phyloP scores from a whole-genome alignment of 345 rosid genomes.

The Kandelia obovata region DNA sequence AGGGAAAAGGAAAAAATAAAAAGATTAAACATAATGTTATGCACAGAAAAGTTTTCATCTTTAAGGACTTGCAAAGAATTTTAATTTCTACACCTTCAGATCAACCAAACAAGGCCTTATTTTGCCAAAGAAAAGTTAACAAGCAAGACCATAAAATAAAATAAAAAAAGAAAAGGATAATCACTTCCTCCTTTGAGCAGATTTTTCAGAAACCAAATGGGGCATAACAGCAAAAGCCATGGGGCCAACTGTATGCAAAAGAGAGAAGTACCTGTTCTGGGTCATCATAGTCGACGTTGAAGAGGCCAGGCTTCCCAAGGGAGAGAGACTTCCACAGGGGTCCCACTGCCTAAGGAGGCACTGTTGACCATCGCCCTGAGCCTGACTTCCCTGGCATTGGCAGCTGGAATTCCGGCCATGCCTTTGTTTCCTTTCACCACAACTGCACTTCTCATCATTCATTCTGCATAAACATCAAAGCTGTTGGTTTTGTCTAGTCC shows the following conservation, averaged over 20 bases:
- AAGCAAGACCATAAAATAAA: no score
- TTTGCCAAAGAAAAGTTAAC: no score
- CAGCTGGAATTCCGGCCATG: slow-evolving; percentile 41
- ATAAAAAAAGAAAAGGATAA: no score
- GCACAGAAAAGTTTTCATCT: no score
- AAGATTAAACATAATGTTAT: no score
- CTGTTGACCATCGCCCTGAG: slow-evolving; percentile 68
- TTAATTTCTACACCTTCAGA: no score
- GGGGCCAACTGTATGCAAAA: not conserved
- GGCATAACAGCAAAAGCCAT: not conserved
- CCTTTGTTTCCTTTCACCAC: slow-evolving; percentile 18
- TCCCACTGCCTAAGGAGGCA: slow-evolving; percentile 43
- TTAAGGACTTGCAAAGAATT: no score
- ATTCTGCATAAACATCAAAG: no score
- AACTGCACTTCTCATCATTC: slow-evolving; percentile 19
- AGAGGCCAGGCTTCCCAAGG: slow-evolving; percentile 29
- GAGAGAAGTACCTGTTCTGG: slow-evolving; percentile 15
- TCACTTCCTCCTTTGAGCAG: not conserved
- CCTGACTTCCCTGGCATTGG: slow-evolving; percentile 60
- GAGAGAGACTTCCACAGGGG: slow-evolving; percentile 19
- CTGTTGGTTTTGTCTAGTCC: no score
- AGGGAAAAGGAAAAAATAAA: not conserved
- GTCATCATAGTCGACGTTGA: slow-evolving; percentile 24
- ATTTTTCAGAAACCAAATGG: not conserved
- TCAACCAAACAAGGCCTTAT: no score